Evolutionary conservation across 1,284 basidiomycete genomes (phyloP), one percentile per base, ranked within the genome.

Genomic region (Cryptococcus amylolentus): DNA sequence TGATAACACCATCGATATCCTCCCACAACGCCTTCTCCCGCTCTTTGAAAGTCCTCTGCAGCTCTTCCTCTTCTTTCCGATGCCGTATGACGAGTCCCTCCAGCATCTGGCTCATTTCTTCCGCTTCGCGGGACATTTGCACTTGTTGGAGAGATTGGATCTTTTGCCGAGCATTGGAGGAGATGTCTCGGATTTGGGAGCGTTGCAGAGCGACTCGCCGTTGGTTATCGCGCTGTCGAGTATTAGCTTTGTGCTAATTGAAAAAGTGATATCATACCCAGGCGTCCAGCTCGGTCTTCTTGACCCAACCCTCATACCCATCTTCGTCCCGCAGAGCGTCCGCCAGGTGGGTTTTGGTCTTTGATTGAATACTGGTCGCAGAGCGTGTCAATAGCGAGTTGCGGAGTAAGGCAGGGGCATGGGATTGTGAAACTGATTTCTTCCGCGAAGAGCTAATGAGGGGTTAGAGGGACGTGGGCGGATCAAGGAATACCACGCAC

Each of bases 1-100:
- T 52, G 53, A 75, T 72, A 5, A 71, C 70, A 1, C 65, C 63
- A 31, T 76, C 70, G 10, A 74, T 70, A 26, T 71, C 68, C 67
- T 57, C 64, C 73, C 73, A 76, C 4, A 76, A 61, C 56, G 61
- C 62, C 49, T 62, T 62, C 35, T 72, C 63, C 43, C 72, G 58
- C 40, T 74, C 69, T 2, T 55, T 59, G 52, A 74, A 76, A 4
- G 55, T 52, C 41, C 56, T 50, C 6, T 57, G 52, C 4, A 56
- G 48, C 41, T 72, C 71, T 51, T 72, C 64, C 49, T 68, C 66
- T 58, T 72, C 67, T 49, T 62, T 47, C 13, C 57, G 49, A 27
- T 68, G 64, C 52, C 59, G 56, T 26, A 76, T 62, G 0, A 61
- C 62, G 55, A 76, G 56, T 0, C 66, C 69, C 41, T 69, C 63